These are phyloP conservation scores for Cenchrus purpureus DNA, from an alignment of 176 grass and related monocot genomes.

Conservation along the genomic window DNA sequence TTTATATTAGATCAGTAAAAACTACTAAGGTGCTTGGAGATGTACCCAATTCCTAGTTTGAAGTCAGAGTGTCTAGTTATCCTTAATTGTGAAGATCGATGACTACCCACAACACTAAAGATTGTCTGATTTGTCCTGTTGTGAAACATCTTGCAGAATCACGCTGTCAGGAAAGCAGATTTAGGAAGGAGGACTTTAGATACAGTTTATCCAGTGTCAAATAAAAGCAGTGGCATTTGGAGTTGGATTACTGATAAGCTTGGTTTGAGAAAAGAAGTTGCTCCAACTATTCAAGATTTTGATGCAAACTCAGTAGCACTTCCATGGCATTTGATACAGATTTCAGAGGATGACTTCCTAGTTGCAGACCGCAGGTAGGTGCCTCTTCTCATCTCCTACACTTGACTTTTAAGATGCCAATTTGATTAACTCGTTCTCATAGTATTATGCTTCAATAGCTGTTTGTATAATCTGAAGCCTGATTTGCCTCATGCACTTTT, in stretches of 20 bases:
- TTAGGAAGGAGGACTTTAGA: conserved; percentile 71
- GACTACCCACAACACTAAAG: conserved; percentile 11
- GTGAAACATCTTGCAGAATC: conserved; percentile 62
- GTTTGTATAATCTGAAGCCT: conserved; percentile 19
- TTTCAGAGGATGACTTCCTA: conserved; percentile 67
- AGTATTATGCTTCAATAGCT: neutral
- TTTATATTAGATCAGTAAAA: conserved; percentile 27
- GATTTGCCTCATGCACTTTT: conserved; percentile 7
- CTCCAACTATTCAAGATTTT: conserved; percentile 46
- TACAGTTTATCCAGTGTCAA: conserved; percentile 69
- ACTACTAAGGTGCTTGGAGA: neutral
- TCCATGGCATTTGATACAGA: conserved; percentile 81
- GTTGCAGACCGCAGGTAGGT: conserved; percentile 64
- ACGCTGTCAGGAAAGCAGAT: conserved; percentile 87
- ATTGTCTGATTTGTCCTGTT: conserved; percentile 5
- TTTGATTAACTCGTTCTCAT: conserved; percentile 7
- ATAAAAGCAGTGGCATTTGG: conserved; percentile 64
- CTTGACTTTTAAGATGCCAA: conserved; percentile 12
- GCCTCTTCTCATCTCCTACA: conserved; percentile 15
- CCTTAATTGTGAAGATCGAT: neutral
- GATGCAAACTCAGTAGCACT: conserved; percentile 51
- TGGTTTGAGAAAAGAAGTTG: conserved; percentile 64
- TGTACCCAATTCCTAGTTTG: neutral
- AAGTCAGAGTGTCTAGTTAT: conserved; percentile 10
- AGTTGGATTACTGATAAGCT: conserved; percentile 87